A percentile compares a stretch with the other conserved stretches of the same genome.
These are phyloP conservation scores for Globisporangium okanoganense DNA, from an alignment of 352 stramenopile genomes.

Conservation along the genomic window DNA sequence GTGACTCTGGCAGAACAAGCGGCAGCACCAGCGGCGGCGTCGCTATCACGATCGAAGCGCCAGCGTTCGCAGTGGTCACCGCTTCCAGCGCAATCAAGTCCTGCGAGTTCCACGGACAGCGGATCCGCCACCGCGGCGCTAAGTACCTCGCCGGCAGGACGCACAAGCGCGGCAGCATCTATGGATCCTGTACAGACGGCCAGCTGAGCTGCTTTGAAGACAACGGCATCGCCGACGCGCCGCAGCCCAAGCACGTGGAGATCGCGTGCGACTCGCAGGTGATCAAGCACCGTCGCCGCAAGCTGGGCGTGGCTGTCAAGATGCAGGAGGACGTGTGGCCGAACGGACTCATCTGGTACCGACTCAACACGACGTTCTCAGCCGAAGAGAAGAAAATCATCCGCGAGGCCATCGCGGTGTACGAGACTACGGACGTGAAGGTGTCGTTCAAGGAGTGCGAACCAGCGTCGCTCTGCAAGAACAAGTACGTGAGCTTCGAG, in stretches of 20 bases:
- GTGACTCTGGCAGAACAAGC: neutral
- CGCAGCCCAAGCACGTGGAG: constrained; percentile 30
- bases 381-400: constrained; percentile 44
- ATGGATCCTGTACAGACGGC: constrained; percentile 41
- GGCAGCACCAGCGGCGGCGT: constrained; percentile 3
- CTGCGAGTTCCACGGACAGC: constrained; percentile 43
- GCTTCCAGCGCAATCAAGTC: neutral
- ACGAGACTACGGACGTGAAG: constrained; percentile 53
- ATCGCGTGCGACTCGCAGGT: constrained; percentile 32
- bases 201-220: constrained; percentile 55
- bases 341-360: constrained; percentile 64
- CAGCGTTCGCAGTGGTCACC: neutral
- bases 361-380: constrained; percentile 51
- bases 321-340: constrained; percentile 63
- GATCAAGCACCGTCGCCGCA: constrained; percentile 23
- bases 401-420: constrained; percentile 46
- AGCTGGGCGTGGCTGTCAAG: constrained; percentile 56
- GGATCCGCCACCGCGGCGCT: constrained; percentile 37
- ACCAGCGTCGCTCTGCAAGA: constrained; percentile 44
- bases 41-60: neutral
- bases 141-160: constrained; percentile 47
- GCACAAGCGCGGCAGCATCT: constrained; percentile 49
- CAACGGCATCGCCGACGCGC: constrained; percentile 55
- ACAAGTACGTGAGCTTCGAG: constrained; percentile 70
- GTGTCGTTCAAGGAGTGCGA: constrained; percentile 67